Evolutionary conservation across 345 rosid species (phyloP).

Genomic region (sweet orange (Citrus sinensis)): DVS_A1.0 CM039165.1:30331001-30331500

Average conservation of each 20-base stretch:
- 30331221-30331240: constrained; percentile 90
- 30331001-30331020: constrained; percentile 18
- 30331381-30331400: constrained; percentile 36
- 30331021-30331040: not conserved
- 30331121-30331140: constrained; percentile 1
- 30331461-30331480: constrained; percentile 74
- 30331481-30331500: constrained; percentile 79
- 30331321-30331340: constrained; percentile 42
- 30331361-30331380: constrained; percentile 49
- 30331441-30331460: constrained; percentile 61
- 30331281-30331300: constrained; percentile 85
- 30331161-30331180: constrained; percentile 28
- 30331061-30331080: not conserved
- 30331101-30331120: not conserved
- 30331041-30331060: not conserved
- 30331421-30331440: constrained; percentile 40
- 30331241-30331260: constrained; percentile 75
- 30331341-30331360: constrained; percentile 40
- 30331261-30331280: constrained; percentile 75
- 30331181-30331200: constrained; percentile 89
- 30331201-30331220: constrained; percentile 70
- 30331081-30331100: not conserved
- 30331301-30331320: constrained; percentile 74
- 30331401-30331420: constrained; percentile 41
- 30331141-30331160: not conserved